Conservation (phyloP, 768 basidiomycete genomes). For the Gloeopeniophorella convolvens region DNA sequence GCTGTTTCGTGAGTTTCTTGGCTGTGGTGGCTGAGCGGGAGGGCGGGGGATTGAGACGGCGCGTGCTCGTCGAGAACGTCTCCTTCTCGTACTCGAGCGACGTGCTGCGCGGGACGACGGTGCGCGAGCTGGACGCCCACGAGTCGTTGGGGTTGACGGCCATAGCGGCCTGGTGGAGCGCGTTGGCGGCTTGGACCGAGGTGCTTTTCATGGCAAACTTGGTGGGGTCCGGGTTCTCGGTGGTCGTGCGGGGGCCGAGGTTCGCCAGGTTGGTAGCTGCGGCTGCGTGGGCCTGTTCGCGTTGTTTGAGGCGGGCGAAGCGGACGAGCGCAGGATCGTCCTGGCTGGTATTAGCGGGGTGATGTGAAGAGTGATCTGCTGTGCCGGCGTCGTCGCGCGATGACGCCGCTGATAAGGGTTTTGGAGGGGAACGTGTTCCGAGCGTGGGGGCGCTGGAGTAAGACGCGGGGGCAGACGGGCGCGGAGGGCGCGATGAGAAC, state of each 20-base stretch:
- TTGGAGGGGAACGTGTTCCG: slow-evolving; percentile 53
- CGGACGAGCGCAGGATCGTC: slow-evolving; percentile 39
- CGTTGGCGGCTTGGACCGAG: slow-evolving; percentile 79
- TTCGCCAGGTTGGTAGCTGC: slow-evolving; percentile 21
- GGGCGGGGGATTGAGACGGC: slow-evolving; percentile 57
- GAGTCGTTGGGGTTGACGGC: slow-evolving; percentile 50
- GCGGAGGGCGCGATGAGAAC: slow-evolving; percentile 21
- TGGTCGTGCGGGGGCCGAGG: slow-evolving; percentile 26
- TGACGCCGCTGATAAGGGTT: slow-evolving; percentile 37
- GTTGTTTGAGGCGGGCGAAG: slow-evolving; percentile 42
- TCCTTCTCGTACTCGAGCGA: slow-evolving; percentile 77
- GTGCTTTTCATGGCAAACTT: slow-evolving; percentile 77
- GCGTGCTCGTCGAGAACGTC: slow-evolving; percentile 44
- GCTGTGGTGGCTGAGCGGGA: slow-evolving; percentile 23
- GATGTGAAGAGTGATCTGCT: slow-evolving; percentile 33
- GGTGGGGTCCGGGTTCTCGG: slow-evolving; percentile 50
- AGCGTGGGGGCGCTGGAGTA: slow-evolving; percentile 46
- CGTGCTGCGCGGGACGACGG: slow-evolving; percentile 58
- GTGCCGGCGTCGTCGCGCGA: slow-evolving; percentile 28
- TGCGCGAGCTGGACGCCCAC: slow-evolving; percentile 54
- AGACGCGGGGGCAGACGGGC: slow-evolving; percentile 13
- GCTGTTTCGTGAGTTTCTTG: slow-evolving; percentile 45
- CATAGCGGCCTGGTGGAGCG: slow-evolving; percentile 65
- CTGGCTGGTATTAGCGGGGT: slow-evolving; percentile 32
- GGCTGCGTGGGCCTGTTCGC: slow-evolving; percentile 29